These are phyloP conservation scores for Pisolithus orientalis DNA, from an alignment of 768 basidiomycete species.

Conservation along the genomic window DNA sequence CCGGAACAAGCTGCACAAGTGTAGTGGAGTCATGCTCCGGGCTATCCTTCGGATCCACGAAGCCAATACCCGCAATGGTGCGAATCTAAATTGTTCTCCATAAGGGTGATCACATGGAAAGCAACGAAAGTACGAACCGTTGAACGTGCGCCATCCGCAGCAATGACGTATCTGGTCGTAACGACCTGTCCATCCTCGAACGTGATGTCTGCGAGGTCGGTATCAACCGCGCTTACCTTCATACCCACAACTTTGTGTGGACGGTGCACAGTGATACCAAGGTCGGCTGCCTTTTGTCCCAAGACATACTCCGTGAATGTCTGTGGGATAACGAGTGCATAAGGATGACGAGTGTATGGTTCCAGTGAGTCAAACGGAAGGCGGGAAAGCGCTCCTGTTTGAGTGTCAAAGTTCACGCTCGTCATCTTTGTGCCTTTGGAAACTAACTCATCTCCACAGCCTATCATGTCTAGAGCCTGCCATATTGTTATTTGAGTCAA, in stretches of 20 bases:
- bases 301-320: slow-evolving; percentile 38
- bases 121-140: slow-evolving; percentile 26
- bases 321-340: slow-evolving; percentile 38
- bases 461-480: slow-evolving; percentile 44
- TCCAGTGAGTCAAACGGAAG: slow-evolving; percentile 30
- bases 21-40: slow-evolving; percentile 18
- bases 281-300: slow-evolving; percentile 24
- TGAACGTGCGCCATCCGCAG: slow-evolving; percentile 47
- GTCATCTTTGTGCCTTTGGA: slow-evolving; percentile 29
- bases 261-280: slow-evolving; percentile 29
- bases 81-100: slow-evolving; percentile 32
- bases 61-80: slow-evolving; percentile 33
- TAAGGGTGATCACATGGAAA: not conserved
- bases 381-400: slow-evolving; percentile 19
- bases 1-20: slow-evolving; percentile 37
- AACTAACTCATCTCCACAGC: slow-evolving; percentile 34
- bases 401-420: slow-evolving; percentile 24
- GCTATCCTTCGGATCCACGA: slow-evolving; percentile 36
- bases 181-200: slow-evolving; percentile 44
- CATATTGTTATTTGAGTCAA: slow-evolving; percentile 10
- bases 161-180: slow-evolving; percentile 40
- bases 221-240: slow-evolving; percentile 22
- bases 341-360: slow-evolving; percentile 39
- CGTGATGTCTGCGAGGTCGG: slow-evolving; percentile 29
- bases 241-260: slow-evolving; percentile 36